A percentile compares a stretch with the other conserved stretches of the same genome.
Conservation (phyloP, 495 filamentous ascomycete genomes). For the Daldinia caldariorum region DNA sequence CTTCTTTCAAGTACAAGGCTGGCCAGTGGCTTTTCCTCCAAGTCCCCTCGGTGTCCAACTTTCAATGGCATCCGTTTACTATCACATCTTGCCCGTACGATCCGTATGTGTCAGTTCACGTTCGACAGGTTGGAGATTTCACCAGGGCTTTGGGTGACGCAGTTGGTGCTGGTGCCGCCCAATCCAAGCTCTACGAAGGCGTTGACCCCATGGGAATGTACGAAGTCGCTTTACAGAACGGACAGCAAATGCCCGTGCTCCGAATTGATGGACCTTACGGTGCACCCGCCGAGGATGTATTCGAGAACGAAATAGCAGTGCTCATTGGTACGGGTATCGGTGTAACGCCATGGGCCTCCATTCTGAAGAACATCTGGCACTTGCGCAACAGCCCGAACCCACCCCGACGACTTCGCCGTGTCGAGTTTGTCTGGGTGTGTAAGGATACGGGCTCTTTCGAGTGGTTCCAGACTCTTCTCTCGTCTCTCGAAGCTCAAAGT, state of each 20-base stretch:
- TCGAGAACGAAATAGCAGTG: slow-evolving; percentile 97
- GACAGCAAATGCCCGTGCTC: slow-evolving; percentile 85
- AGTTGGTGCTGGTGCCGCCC: slow-evolving; percentile 87
- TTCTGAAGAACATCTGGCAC: slow-evolving; percentile 99
- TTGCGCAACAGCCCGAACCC: slow-evolving; percentile 85
- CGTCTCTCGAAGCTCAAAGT: slow-evolving; percentile 88
- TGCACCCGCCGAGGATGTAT: slow-evolving; percentile 95
- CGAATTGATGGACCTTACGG: slow-evolving; percentile 97
- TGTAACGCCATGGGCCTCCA: slow-evolving; percentile 96
- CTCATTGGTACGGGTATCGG: slow-evolving; percentile 98
- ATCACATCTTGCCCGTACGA: slow-evolving; percentile 99
- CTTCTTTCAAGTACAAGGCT: slow-evolving; percentile 96
- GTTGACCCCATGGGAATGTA: slow-evolving; percentile 97
- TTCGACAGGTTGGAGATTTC: slow-evolving; percentile 97
- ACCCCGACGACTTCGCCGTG: slow-evolving; percentile 85
- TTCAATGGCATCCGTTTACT: slow-evolving; percentile 99
- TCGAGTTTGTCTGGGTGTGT: slow-evolving; percentile 99
- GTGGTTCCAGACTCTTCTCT: slow-evolving; percentile 96
- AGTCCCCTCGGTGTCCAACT: slow-evolving; percentile 82
- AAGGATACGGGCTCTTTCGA: slow-evolving; percentile 96
- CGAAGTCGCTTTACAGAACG: slow-evolving; percentile 94
- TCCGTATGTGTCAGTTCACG: slow-evolving; percentile 90
- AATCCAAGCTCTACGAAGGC: slow-evolving; percentile 84
- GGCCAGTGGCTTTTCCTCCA: slow-evolving; percentile 98
- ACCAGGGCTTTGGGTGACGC: slow-evolving; percentile 87